Evolutionary conservation across 2,329 filamentous ascomycete species (phyloP).

Genomic region (Aspergillus brunneoviolaceus): DNA sequence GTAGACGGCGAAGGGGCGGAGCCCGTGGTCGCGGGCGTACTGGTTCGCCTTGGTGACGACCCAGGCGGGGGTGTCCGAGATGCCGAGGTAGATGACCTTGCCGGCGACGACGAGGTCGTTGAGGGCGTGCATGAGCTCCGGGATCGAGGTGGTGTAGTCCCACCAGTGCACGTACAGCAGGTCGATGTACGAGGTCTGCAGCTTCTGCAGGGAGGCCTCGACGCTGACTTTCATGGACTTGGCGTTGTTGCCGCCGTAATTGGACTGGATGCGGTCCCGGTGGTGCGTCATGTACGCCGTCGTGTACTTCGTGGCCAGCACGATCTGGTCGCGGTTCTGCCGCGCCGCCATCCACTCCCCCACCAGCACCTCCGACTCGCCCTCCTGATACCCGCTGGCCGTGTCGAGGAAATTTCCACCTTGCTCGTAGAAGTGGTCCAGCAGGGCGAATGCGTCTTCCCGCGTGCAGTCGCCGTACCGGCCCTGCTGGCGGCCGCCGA

Average conservation of each 20-base stretch:
- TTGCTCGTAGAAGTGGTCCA: conserved; percentile 49
- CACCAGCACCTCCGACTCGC: conserved; percentile 50
- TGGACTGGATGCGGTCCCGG: conserved; percentile 41
- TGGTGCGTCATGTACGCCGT: conserved; percentile 29
- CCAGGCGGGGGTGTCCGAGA: conserved; percentile 70
- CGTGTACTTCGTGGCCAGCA: conserved; percentile 57
- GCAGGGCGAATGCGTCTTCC: not conserved
- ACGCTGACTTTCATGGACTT: conserved; percentile 33
- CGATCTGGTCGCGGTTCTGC: conserved; percentile 50
- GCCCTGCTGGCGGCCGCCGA: too few species aligned
- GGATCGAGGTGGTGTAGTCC: conserved; percentile 65
- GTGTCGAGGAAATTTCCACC: conserved; percentile 57
- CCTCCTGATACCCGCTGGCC: conserved; percentile 50
- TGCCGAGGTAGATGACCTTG: conserved; percentile 67
- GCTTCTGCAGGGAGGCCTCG: conserved; percentile 29
- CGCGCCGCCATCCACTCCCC: conserved; percentile 52
- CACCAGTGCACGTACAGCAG: conserved; percentile 49
- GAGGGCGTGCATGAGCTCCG: conserved; percentile 68
- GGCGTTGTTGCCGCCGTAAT: conserved; percentile 42
- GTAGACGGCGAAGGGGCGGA: conserved; percentile 69
- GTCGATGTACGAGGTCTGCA: conserved; percentile 40
- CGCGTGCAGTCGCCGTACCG: too few species aligned
- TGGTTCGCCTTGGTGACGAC: conserved; percentile 50
- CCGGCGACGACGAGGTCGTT: conserved; percentile 60
- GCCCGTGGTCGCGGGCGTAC: conserved; percentile 65